These are phyloP conservation scores for Naganishia vaughanmartiniae DNA, from an alignment of 768 basidiomycete genomes.

Conservation along the genomic window DNA sequence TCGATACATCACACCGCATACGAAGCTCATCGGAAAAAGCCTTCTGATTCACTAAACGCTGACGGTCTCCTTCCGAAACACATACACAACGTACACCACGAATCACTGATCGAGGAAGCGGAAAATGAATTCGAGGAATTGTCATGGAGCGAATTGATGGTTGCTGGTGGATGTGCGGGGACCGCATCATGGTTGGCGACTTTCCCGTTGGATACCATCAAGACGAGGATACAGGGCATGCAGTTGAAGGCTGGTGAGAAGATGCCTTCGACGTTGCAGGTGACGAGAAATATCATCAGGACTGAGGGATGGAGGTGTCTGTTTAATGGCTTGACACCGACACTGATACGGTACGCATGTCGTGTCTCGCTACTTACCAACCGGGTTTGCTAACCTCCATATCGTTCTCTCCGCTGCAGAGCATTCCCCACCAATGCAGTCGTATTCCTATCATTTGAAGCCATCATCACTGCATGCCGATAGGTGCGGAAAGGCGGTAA, in stretches of 20 bases:
- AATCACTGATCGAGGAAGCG: constrained; percentile 55
- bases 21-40: neutral
- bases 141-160: constrained; percentile 62
- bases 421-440: constrained; percentile 47
- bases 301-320: constrained; percentile 69
- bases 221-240: constrained; percentile 74
- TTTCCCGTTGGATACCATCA: constrained; percentile 85
- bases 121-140: constrained; percentile 52
- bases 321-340: constrained; percentile 73
- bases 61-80: constrained; percentile 28
- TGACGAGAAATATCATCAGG: constrained; percentile 47
- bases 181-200: constrained; percentile 72
- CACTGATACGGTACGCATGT: constrained; percentile 66
- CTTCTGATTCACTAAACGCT: constrained; percentile 19
- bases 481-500: neutral
- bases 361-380: neutral
- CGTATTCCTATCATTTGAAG: constrained; percentile 50
- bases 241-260: constrained; percentile 1
- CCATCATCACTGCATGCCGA: constrained; percentile 39
- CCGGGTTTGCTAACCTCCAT: neutral
- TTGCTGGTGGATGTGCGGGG: constrained; percentile 75
- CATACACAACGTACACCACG: constrained; percentile 61
- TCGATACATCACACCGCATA: constrained; percentile 25
- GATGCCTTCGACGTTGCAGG: constrained; percentile 33
- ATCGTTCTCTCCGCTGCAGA: constrained; percentile 11